Conservation (phyloP, 2,329 filamentous ascomycete species). For the Sclerotiophoma versabilis region DNA sequence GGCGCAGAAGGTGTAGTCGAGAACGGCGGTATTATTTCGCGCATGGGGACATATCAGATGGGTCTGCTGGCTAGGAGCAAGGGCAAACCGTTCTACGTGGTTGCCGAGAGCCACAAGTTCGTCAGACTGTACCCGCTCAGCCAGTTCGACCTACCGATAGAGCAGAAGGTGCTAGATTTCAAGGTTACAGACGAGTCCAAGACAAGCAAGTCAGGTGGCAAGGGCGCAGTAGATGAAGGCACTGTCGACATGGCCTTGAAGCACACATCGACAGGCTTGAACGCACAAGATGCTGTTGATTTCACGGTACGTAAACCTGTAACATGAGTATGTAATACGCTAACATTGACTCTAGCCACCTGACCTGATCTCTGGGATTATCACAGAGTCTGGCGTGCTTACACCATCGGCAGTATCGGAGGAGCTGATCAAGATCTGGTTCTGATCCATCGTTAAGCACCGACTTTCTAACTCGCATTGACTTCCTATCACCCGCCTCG, state of each 20-base stretch:
- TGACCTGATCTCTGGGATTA: constrained; percentile 72
- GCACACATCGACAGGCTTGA: constrained; percentile 30
- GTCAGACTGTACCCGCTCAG: constrained; percentile 83
- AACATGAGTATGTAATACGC: neutral
- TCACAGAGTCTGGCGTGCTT: constrained; percentile 77
- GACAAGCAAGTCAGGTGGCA: constrained; percentile 19
- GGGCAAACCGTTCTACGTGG: constrained; percentile 85
- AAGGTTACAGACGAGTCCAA: constrained; percentile 57
- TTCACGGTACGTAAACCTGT: constrained; percentile 64
- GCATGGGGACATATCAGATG: constrained; percentile 87
- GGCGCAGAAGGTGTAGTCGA: constrained; percentile 86
- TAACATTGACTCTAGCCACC: constrained; percentile 61
- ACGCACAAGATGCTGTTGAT: constrained; percentile 66
- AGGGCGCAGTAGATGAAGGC: constrained; percentile 56
- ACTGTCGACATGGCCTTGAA: constrained; percentile 41
- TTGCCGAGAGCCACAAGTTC: constrained; percentile 96
- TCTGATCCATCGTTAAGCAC: constrained; percentile 38
- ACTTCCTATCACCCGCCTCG: neutral
- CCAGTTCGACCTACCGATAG: constrained; percentile 81
- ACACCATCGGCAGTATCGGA: constrained; percentile 74
- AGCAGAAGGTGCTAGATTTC: constrained; percentile 80
- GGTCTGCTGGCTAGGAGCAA: constrained; percentile 77
- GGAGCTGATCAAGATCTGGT: constrained; percentile 71
- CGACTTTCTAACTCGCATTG: constrained; percentile 15
- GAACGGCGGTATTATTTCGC: constrained; percentile 89